These are phyloP conservation scores for Coleophoma eucalyptorum DNA, from an alignment of 2,329 filamentous ascomycete genomes.

Conservation along the genomic window DNA sequence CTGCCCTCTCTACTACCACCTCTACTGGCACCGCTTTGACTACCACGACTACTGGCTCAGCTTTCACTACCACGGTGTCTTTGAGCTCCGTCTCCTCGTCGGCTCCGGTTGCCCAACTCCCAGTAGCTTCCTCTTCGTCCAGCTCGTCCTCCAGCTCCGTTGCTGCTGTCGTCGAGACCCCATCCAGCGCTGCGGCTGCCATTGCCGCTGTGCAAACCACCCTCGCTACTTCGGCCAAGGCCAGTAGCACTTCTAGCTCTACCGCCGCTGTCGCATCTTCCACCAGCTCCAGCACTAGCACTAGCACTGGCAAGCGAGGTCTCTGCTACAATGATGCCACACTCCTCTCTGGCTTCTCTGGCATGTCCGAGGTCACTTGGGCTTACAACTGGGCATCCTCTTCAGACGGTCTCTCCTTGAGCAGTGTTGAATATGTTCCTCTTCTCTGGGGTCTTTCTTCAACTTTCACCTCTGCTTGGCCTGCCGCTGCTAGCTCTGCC, in stretches of 20 bases:
- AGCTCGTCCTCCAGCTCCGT: not conserved
- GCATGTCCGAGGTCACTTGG: constrained; percentile 46
- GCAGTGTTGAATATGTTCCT: constrained; percentile 56
- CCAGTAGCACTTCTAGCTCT: constrained; percentile 1
- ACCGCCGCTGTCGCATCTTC: not conserved
- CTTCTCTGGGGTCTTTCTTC: constrained; percentile 56
- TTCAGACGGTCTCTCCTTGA: constrained; percentile 32
- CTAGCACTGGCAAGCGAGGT: constrained; percentile 52
- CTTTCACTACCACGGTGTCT: constrained; percentile 3
- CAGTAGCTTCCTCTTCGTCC: not conserved
- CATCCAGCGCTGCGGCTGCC: not conserved
- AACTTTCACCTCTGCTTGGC: constrained; percentile 47
- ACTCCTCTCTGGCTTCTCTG: constrained; percentile 48
- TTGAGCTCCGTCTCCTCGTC: not conserved
- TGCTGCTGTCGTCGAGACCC: not conserved
- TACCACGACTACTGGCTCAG: constrained; percentile 2
- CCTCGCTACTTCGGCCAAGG: not conserved
- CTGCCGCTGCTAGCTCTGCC: constrained; percentile 42
- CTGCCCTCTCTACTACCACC: constrained; percentile 6
- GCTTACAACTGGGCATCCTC: constrained; percentile 65
- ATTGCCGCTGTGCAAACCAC: not conserved
- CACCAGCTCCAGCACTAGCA: no score
- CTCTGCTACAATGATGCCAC: constrained; percentile 61
- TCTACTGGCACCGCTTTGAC: not conserved
- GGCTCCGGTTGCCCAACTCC: not conserved